A percentile compares a stretch with the other conserved stretches of the same genome.
Conservation (phyloP, 2,329 filamentous ascomycete genomes). For the Didymella pomorum region DNA sequence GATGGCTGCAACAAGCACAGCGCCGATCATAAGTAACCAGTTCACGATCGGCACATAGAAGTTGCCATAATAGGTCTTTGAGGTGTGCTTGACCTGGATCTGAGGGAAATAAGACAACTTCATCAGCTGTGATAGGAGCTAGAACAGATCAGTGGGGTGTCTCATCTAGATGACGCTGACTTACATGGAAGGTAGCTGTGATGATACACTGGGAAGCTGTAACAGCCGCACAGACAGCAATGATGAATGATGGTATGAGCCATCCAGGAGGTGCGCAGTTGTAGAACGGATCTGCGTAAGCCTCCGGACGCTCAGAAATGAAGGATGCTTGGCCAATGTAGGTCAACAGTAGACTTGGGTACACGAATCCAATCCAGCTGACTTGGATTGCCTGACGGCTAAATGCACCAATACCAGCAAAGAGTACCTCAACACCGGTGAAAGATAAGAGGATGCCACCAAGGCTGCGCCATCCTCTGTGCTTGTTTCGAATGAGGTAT, state of each 20-base stretch:
- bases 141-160: neutral
- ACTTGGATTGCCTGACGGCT: conserved; percentile 72
- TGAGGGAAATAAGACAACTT: conserved; percentile 77
- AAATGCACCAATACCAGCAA: conserved; percentile 81
- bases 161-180: neutral
- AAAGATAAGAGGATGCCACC: conserved; percentile 78
- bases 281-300: conserved; percentile 78
- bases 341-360: conserved; percentile 71
- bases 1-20: conserved; percentile 75
- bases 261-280: conserved; percentile 72
- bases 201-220: conserved; percentile 83
- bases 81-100: conserved; percentile 76
- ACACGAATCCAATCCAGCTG: conserved; percentile 73
- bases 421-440: conserved; percentile 79
- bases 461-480: conserved; percentile 69
- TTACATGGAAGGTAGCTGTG: conserved; percentile 73
- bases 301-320: conserved; percentile 66
- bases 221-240: conserved; percentile 74
- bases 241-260: conserved; percentile 71
- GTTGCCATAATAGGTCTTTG: conserved; percentile 74
- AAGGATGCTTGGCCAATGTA: conserved; percentile 80
- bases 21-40: conserved; percentile 78
- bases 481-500: conserved; percentile 67
- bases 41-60: conserved; percentile 79
- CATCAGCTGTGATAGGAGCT: conserved; percentile 74